These are phyloP conservation scores for Neotropicomus parvogracilis DNA, from an alignment of 1,284 basidiomycete species.

Conservation along the genomic window DNA sequence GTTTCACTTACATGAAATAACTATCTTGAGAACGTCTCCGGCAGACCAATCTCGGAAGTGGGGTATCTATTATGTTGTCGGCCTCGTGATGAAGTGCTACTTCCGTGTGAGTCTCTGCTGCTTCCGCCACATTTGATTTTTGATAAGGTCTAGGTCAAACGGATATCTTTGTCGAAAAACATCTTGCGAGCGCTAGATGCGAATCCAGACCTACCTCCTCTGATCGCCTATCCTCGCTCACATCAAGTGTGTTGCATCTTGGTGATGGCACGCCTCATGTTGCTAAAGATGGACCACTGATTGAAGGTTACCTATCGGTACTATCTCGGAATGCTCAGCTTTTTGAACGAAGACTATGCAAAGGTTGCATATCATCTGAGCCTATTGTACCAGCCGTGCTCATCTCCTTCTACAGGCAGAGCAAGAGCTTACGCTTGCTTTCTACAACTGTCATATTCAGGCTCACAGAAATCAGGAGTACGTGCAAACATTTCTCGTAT, in stretches of 20 bases:
- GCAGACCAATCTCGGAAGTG: conserved; percentile 80
- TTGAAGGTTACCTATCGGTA: conserved; percentile 83
- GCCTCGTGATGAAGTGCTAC: conserved; percentile 89
- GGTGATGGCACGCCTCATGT: conserved; percentile 3
- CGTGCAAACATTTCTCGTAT: conserved; percentile 26
- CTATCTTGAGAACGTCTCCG: conserved; percentile 51
- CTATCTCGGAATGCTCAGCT: conserved; percentile 91
- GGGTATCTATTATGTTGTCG: conserved; percentile 94
- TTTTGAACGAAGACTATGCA: conserved; percentile 87
- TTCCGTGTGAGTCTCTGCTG: conserved; percentile 65
- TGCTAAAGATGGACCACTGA: conserved; percentile 13
- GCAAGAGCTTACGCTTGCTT: conserved; percentile 77
- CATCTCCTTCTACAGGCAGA: conserved; percentile 55
- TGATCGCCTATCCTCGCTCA: conserved; percentile 73
- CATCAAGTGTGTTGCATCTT: conserved; percentile 67
- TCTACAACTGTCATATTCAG: conserved; percentile 71
- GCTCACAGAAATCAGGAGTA: conserved; percentile 80
- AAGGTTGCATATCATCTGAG: conserved; percentile 46
- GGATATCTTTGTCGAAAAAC: conserved; percentile 89
- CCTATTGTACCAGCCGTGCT: background rate
- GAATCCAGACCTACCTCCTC: conserved; percentile 78
- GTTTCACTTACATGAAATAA: conserved; percentile 4
- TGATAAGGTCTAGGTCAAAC: conserved; percentile 61
- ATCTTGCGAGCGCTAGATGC: conserved; percentile 86
- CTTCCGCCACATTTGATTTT: background rate